phyloP scores from a whole-genome alignment of 2,329 filamentous ascomycete genomes.

The Eutypa lata region DNA sequence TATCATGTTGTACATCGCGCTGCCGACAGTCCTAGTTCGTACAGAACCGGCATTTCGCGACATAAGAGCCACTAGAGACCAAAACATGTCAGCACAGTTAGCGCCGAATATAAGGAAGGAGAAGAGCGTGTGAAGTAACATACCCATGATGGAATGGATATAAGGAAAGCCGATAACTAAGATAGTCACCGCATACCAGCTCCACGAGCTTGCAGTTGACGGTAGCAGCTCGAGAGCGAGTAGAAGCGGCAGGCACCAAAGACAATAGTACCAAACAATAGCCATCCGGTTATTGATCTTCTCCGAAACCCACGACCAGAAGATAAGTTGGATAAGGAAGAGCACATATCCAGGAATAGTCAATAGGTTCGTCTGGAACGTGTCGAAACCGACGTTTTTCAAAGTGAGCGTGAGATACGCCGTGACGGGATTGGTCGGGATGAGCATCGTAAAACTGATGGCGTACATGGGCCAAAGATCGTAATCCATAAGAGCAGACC shows the following conservation, averaged over 20 bases:
- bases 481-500: conserved; percentile 51
- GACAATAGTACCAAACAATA: conserved; percentile 37
- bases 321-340: conserved; percentile 27
- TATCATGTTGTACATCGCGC: conserved; percentile 52
- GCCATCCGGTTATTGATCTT: no score
- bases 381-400: conserved; percentile 54
- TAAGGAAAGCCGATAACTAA: conserved; percentile 46
- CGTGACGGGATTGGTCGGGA: conserved; percentile 46
- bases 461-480: conserved; percentile 47
- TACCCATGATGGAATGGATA: conserved; percentile 36
- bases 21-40: conserved; percentile 52
- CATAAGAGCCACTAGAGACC: no score
- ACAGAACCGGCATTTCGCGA: conserved; percentile 56
- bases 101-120: conserved; percentile 20
- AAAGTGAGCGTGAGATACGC: conserved; percentile 60
- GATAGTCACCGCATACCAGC: conserved; percentile 36
- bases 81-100: no score
- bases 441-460: conserved; percentile 47
- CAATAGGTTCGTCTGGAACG: conserved; percentile 61
- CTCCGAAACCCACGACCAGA: conserved; percentile 42
- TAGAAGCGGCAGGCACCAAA: conserved; percentile 43
- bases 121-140: conserved; percentile 30
- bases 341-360: conserved; percentile 53
- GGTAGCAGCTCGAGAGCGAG: conserved; percentile 19
- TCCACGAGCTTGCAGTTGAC: conserved; percentile 27